phyloP scores from a whole-genome alignment of 305 asterid genomes.

The Fraxinus sp. region DNA sequence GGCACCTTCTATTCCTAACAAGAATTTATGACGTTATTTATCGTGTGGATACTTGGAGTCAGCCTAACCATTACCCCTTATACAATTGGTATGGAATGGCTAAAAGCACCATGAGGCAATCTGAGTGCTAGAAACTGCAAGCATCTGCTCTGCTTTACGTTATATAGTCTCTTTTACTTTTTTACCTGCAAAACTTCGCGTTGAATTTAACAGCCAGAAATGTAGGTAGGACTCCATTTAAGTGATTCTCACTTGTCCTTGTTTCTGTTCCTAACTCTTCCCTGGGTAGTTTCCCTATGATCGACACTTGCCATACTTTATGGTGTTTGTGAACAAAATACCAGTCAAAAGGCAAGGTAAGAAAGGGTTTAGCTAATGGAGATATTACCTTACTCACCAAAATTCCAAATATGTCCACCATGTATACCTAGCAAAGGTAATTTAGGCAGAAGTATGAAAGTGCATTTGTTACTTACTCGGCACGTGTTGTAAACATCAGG shows the following conservation, averaged over 20 bases:
- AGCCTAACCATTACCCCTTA: neutral
- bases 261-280: neutral
- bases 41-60: neutral
- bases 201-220: neutral
- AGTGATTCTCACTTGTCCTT: neutral
- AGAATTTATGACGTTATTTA: neutral
- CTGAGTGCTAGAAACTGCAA: conserved; percentile 19
- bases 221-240: neutral
- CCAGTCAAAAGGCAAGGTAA: neutral
- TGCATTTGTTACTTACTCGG: neutral
- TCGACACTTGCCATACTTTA: neutral
- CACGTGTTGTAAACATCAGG: neutral
- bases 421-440: neutral
- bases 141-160: conserved; percentile 14
- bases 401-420: neutral
- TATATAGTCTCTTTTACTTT: neutral
- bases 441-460: neutral
- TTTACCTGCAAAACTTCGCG: neutral
- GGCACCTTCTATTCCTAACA: conserved; percentile 2
- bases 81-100: neutral
- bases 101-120: conserved; percentile 2
- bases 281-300: neutral
- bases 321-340: neutral
- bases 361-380: neutral
- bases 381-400: neutral